Evolutionary conservation across 139 green algal species (phyloP).

Genomic region (Chlamydomonas schloesseri): DNA sequence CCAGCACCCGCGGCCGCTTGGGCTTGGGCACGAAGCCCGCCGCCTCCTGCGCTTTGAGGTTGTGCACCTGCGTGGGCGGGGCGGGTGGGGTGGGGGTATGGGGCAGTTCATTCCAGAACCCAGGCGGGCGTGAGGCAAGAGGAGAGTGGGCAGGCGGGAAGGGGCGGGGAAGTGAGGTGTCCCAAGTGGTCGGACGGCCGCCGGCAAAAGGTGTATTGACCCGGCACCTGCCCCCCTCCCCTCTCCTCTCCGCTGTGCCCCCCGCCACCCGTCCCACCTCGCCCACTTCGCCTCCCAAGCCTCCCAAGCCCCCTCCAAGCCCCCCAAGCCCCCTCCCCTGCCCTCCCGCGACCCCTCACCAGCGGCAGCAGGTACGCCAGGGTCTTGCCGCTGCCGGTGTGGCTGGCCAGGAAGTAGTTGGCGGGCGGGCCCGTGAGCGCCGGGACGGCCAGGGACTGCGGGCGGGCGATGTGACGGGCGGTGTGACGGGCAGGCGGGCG

Average conservation of each 20-base stretch:
- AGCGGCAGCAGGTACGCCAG: slow-evolving; percentile 96
- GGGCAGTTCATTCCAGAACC: too few relatives aligned
- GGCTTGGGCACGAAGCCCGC: slow-evolving; percentile 63
- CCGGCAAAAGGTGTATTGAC: too few relatives aligned
- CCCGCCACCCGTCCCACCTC: too few relatives aligned
- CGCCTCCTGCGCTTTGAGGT: slow-evolving; percentile 77
- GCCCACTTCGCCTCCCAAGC: too few relatives aligned
- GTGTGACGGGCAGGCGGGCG: background rate
- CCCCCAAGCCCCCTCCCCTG: background rate
- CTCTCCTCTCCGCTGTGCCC: too few relatives aligned
- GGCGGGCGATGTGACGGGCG: too few relatives aligned
- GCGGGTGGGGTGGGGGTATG: background rate
- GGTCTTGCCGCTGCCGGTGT: slow-evolving; percentile 96
- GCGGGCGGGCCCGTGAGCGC: slow-evolving; percentile 34
- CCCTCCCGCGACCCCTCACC: slow-evolving; percentile 49
- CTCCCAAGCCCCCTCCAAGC: too few relatives aligned
- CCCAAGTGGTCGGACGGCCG: too few relatives aligned
- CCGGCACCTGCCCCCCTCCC: too few relatives aligned
- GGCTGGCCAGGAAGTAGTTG: slow-evolving; percentile 88
- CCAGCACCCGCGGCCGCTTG: slow-evolving; percentile 82
- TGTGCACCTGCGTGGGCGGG: slow-evolving; percentile 72
- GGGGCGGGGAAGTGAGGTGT: too few relatives aligned
- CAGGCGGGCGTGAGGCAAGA: too few relatives aligned
- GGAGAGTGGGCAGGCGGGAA: too few relatives aligned
- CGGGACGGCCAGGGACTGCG: slow-evolving; percentile 82